These are phyloP conservation scores for Sphaceloma murrayae DNA, from an alignment of 2,329 filamentous ascomycete species.

Conservation along the genomic window DNA sequence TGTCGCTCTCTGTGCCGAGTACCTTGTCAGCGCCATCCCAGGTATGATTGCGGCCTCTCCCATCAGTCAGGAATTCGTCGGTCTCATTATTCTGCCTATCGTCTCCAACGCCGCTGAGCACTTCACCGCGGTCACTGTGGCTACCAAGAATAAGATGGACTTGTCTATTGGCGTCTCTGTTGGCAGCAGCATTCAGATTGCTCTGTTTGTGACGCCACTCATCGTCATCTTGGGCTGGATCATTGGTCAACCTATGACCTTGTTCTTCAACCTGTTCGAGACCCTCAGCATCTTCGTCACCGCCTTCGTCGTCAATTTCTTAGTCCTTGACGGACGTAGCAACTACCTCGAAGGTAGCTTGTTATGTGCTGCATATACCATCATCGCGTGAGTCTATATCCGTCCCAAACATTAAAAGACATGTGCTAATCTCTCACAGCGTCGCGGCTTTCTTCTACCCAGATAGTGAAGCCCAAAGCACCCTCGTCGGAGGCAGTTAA, in stretches of 20 bases:
- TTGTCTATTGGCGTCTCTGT: constrained; percentile 71
- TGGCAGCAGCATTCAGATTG: constrained; percentile 71
- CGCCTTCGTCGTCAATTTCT: constrained; percentile 74
- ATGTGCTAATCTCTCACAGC: constrained; percentile 18
- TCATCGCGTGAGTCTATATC: constrained; percentile 51
- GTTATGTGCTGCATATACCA: constrained; percentile 67
- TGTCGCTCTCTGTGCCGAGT: constrained; percentile 58
- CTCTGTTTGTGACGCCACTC: constrained; percentile 67
- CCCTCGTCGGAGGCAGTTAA: constrained; percentile 32
- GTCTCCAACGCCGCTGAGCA: constrained; percentile 79
- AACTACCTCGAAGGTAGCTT: constrained; percentile 74
- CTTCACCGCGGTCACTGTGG: constrained; percentile 69
- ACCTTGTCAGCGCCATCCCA: constrained; percentile 65
- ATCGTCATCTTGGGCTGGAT: constrained; percentile 72
- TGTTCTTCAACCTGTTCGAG: constrained; percentile 54
- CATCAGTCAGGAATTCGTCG: constrained; percentile 65
- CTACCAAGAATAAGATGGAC: constrained; percentile 79
- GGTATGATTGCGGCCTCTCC: constrained; percentile 50
- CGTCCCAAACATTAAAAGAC: not conserved
- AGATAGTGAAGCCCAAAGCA: constrained; percentile 32
- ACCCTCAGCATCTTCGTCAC: constrained; percentile 70
- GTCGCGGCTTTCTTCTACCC: constrained; percentile 44
- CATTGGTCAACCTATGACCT: constrained; percentile 59
- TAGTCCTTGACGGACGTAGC: constrained; percentile 72
- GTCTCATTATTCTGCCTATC: constrained; percentile 69